Base-by-base conservation (phyloP, 352 stramenopile genomes). In the Globisporangium parvum region DNA sequence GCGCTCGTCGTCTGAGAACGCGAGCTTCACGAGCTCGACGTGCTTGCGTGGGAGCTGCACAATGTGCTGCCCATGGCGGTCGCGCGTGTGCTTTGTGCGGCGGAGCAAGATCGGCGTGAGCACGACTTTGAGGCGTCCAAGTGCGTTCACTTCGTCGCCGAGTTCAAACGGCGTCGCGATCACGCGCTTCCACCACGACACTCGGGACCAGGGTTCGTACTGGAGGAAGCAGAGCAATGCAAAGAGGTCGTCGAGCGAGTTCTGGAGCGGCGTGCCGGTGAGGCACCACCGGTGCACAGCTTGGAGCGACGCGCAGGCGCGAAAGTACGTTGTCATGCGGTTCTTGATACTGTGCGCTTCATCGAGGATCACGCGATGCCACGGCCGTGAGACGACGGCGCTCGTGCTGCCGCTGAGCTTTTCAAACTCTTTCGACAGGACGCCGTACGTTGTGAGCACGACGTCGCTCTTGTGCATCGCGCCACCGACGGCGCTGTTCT, bases 331-430 rank as follows among this genome's bases (percentile, higher is more conserved):
- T n/a, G 80, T 92, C 37, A 65, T 45, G 26, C 82, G 77, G 54
- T 91, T 97, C 71, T 96, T 96, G 67, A 97, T 97, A 39, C 75
- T 91, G 65, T 97, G 89, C 5, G 85, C 86, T 66, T 97, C 89
- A 61, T 97, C 89, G 14, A 97, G 71, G 55, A 97, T 91, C n/a
- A 97, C 64, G 15, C 89, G 85, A 33, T 77, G 69, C 89, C 89
- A 97, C 17, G 80, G 44, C 1, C 67, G 72, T 9, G 55, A 57
- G 17, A 72, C 21, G 1, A 88, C 59, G 14, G 63, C 42, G 37
- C 70, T 76, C n/a, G 59, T 23, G 0, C n/a, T n/a, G n/a, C n/a
- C n/a, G n/a, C n/a, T 41, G 39, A 1, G 18, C 42, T 84, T 85
- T 40, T 77, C 77, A 47, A 79, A 75, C 51, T 95, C 81, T 8